Evolutionary conservation across 345 rosid genomes (phyloP).

Genomic region (Eutrema yunnanense): DNA sequence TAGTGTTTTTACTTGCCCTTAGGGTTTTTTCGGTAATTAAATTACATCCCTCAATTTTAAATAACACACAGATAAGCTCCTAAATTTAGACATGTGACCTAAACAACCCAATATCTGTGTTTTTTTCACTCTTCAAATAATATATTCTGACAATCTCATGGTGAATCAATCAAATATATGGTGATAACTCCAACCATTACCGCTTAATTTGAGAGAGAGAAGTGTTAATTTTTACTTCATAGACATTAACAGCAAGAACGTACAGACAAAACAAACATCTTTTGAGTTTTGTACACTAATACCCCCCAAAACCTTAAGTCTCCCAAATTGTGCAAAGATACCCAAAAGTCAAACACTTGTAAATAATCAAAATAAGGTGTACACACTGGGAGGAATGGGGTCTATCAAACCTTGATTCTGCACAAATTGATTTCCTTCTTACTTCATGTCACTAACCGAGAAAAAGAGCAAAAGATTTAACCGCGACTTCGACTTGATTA

Average conservation of each 20-base stretch:
- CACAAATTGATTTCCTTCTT: slow-evolving; percentile 12
- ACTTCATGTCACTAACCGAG: slow-evolving; percentile 14
- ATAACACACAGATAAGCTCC: too few relatives aligned
- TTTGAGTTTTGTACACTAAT: slow-evolving; percentile 4
- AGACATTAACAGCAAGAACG: background rate
- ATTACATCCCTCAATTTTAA: too few relatives aligned
- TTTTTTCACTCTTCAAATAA: background rate
- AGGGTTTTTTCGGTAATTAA: too few relatives aligned
- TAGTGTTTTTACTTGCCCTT: too few relatives aligned
- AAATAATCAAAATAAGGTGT: background rate
- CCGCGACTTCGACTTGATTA: background rate
- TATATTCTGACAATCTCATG: background rate
- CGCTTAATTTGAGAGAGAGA: background rate
- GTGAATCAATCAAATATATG: background rate
- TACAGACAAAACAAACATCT: slow-evolving; percentile 19
- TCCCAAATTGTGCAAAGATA: background rate
- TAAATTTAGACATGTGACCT: background rate
- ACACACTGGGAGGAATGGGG: background rate
- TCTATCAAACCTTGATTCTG: slow-evolving; percentile 2
- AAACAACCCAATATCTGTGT: background rate
- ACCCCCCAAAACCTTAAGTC: background rate
- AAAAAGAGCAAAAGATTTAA: background rate
- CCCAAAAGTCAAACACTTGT: background rate
- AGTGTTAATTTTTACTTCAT: background rate
- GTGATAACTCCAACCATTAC: background rate